Evolutionary conservation across 441 rosid genomes (phyloP).

Genomic region (Codiaeum variegatum): DNA sequence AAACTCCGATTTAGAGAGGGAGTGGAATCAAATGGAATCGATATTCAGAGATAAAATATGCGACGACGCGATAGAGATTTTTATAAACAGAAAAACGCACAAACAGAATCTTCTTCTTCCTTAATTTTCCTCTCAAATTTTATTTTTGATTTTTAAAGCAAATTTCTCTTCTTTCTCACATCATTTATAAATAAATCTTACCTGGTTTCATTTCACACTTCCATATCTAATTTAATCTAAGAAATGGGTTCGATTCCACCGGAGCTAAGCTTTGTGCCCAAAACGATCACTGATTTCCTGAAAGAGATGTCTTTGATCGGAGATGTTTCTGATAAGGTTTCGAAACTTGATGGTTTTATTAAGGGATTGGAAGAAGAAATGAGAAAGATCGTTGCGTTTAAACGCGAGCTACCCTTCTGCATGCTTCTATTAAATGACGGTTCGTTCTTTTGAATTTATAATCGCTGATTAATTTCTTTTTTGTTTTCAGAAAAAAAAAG

Average conservation of each 20-base stretch:
- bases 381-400: conserved; percentile 72
- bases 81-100: conserved; percentile 19
- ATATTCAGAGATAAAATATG: conserved; percentile 37
- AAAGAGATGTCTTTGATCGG: conserved; percentile 44
- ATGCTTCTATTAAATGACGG: conserved; percentile 75
- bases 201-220: conserved; percentile 16
- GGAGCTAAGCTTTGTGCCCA: conserved; percentile 66
- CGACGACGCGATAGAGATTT: conserved; percentile 53
- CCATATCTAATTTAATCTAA: neutral
- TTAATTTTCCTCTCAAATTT: neutral
- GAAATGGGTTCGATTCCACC: conserved; percentile 53
- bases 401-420: conserved; percentile 87
- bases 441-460: conserved; percentile 32
- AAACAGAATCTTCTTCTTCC: conserved; percentile 33
- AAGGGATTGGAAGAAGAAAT: conserved; percentile 70
- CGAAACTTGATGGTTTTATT: conserved; percentile 47
- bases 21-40: neutral
- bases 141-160: conserved; percentile 2
- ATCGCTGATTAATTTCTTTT: neutral
- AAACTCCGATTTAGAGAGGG: neutral
- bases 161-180: conserved; percentile 15
- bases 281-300: conserved; percentile 50
- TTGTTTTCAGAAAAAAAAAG: neutral
- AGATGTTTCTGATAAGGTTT: conserved; percentile 35
- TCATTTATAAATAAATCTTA: conserved; percentile 13